These are phyloP conservation scores for Pseudoperonospora humuli DNA, from an alignment of 352 stramenopile species.

Conservation along the genomic window DNA sequence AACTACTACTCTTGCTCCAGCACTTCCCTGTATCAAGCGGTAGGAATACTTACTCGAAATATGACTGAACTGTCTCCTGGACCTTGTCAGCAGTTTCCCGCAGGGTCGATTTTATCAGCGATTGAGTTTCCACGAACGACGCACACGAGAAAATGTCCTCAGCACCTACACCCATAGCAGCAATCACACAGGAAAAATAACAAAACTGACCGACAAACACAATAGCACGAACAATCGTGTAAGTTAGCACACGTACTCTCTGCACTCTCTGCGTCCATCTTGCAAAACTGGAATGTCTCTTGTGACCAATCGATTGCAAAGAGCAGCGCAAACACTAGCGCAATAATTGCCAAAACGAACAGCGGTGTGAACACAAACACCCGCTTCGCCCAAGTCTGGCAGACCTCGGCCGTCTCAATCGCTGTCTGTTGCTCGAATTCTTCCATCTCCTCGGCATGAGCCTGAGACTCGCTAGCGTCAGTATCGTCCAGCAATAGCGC, in stretches of 20 bases:
- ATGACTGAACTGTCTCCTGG: constrained; percentile 24
- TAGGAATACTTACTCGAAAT: constrained; percentile 22
- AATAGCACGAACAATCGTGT: not conserved
- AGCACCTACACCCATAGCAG: constrained; percentile 15
- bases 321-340: constrained; percentile 40
- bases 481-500: constrained; percentile 36
- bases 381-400: constrained; percentile 21
- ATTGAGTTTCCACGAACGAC: constrained; percentile 34
- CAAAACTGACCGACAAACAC: not conserved
- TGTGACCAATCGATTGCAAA: constrained; percentile 43
- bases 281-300: constrained; percentile 40
- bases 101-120: constrained; percentile 27
- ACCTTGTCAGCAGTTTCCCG: constrained; percentile 21
- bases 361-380: constrained; percentile 29
- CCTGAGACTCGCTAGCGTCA: constrained; percentile 34
- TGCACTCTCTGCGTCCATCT: constrained; percentile 22
- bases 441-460: constrained; percentile 35
- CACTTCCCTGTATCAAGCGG: constrained; percentile 10
- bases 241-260: constrained; percentile 27
- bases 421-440: constrained; percentile 24
- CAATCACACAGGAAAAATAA: not conserved
- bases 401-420: constrained; percentile 15
- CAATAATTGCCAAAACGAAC: constrained; percentile 27
- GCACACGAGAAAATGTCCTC: constrained; percentile 29
- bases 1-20: constrained; percentile 18